These are phyloP conservation scores for Fusarium sp. DNA, from an alignment of 2,329 filamentous ascomycete species.

Conservation along the genomic window DNA sequence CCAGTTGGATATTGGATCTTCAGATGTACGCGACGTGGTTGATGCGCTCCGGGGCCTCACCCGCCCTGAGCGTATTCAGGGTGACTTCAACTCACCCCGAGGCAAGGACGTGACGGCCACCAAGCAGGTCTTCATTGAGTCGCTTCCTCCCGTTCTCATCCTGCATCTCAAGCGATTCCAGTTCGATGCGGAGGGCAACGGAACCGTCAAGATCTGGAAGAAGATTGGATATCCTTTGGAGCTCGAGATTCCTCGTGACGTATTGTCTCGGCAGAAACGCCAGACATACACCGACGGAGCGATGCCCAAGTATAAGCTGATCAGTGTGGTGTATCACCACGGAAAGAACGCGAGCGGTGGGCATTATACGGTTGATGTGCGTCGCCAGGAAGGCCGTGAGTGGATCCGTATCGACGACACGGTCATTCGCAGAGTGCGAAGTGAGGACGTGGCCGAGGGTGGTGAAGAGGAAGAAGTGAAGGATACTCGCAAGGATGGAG, in stretches of 20 bases:
- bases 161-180: slow-evolving; percentile 98
- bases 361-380: slow-evolving; percentile 97
- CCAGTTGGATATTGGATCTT: slow-evolving; percentile 91
- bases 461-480: slow-evolving; percentile 83
- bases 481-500: slow-evolving; percentile 55
- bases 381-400: slow-evolving; percentile 92
- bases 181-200: slow-evolving; percentile 83
- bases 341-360: slow-evolving; percentile 96
- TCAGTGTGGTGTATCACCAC: slow-evolving; percentile 95
- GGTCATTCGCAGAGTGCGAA: slow-evolving; percentile 83
- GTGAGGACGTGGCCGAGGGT: slow-evolving; percentile 89
- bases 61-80: slow-evolving; percentile 84
- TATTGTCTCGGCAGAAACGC: slow-evolving; percentile 80
- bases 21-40: slow-evolving; percentile 88
- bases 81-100: slow-evolving; percentile 83
- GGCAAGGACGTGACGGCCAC: slow-evolving; percentile 83
- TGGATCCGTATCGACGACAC: slow-evolving; percentile 98
- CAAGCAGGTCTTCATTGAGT: slow-evolving; percentile 96
- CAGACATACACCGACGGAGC: slow-evolving; percentile 73
- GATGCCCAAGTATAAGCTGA: slow-evolving; percentile 86
- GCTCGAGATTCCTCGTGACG: slow-evolving; percentile 91
- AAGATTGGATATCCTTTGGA: slow-evolving; percentile 96
- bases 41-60: slow-evolving; percentile 91
- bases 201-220: slow-evolving; percentile 98
- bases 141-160: slow-evolving; percentile 89